Percentiles rank a stretch among this genome's conserved stretches.
These are phyloP conservation scores for Vitis riparia DNA, from an alignment of 164 flowering plant species.

Conservation along the genomic window DNA sequence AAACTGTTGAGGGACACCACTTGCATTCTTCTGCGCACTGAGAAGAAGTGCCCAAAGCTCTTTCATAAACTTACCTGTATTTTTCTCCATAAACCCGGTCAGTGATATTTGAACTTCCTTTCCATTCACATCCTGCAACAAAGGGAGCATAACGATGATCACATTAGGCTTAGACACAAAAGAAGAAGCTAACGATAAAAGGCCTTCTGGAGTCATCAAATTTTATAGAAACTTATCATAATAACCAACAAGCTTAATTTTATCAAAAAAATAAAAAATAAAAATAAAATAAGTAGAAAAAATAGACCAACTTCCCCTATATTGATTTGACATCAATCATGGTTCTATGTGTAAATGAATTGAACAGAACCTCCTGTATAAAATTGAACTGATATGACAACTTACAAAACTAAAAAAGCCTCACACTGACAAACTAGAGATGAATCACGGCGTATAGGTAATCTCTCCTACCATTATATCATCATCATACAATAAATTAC, in stretches of 20 bases:
- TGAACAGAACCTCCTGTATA: too few relatives aligned
- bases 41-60: slow-evolving; percentile 91
- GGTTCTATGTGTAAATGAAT: too few relatives aligned
- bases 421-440: background rate
- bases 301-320: too few relatives aligned
- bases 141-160: background rate
- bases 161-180: background rate
- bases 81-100: slow-evolving; percentile 98
- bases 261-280: too few relatives aligned
- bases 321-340: too few relatives aligned
- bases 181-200: background rate
- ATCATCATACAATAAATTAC: slow-evolving; percentile 24
- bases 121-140: slow-evolving; percentile 80
- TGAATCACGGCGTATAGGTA: too few relatives aligned
- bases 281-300: too few relatives aligned
- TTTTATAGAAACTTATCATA: too few relatives aligned
- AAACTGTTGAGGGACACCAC: slow-evolving; percentile 95
- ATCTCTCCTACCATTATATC: background rate
- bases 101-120: slow-evolving; percentile 86
- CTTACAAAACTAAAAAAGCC: background rate
- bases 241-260: too few relatives aligned
- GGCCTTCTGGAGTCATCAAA: too few relatives aligned
- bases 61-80: slow-evolving; percentile 96
- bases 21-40: slow-evolving; percentile 86
- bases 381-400: background rate